Evolutionary conservation across 768 basidiomycete genomes (phyloP), one percentile per base, ranked within the genome.

Genomic region (Tricholoma matsutake): DNA sequence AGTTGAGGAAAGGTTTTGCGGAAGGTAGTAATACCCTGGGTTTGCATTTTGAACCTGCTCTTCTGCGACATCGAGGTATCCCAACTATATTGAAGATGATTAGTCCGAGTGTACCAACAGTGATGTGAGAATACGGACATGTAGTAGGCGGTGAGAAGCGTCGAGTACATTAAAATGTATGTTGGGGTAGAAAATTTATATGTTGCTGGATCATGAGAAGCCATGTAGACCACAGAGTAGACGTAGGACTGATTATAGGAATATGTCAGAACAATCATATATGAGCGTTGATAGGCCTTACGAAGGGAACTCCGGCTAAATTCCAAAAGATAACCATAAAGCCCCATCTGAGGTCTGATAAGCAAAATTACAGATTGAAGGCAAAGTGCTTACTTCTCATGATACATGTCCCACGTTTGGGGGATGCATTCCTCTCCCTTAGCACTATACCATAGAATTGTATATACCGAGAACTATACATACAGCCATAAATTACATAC

Each of bases 281-380:
- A 25, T 43, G 18, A 49, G 1, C 13, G 32, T 25, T 10, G 20
- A 28, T 58, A 39, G 75, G 29, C 29, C 91, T 64, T 71, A 92
- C 91, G 76, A 96, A 95, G 47, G 92, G 92, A 11, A 94, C 93
- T 49, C 94, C 95, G 2, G 95, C 92, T 67, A 94, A 86, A 71
- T 95, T 94, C 96, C 96, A 97, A 79, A 98, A 98, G 71, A 97
- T 97, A 64, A 98, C 89, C 85, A 98, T 89, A 81, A 96, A 98
- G 31, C 96, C 92, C 92, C 92, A 93, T 69, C 84, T 86, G 53
- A 10, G 37, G 55, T 54, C 4, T 51, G 6, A 56, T 60, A 43
- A 63, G 18, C 13, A 61, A 22, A 20, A 28, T 56, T 53, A 31
- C 35, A 9, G 29, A 31, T 31, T 45, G 9, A 63, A 28, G 5